These are phyloP conservation scores for Brettanomyces naardenensis DNA, from an alignment of 805 yeast genomes.

Conservation along the genomic window DNA sequence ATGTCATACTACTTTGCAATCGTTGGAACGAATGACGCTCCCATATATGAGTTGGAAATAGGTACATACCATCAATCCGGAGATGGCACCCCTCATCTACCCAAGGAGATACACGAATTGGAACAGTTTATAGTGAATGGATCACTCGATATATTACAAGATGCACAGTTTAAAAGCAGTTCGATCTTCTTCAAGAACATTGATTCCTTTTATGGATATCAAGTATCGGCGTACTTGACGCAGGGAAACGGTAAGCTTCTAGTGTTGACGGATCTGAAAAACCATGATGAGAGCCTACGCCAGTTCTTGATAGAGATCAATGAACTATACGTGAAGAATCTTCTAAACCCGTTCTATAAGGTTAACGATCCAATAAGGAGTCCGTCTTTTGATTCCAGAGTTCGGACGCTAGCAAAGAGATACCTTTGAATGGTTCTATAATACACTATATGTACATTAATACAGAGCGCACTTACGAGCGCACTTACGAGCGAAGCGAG, in stretches of 20 bases:
- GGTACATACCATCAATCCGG: conserved; percentile 64
- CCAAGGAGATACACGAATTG: conserved; percentile 65
- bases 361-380: conserved; percentile 68
- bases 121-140: conserved; percentile 86
- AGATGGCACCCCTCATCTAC: conserved; percentile 57
- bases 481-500: no score
- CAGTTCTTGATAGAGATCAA: conserved; percentile 81
- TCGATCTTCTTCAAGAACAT: conserved; percentile 65
- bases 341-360: conserved; percentile 80
- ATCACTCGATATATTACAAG: conserved; percentile 86
- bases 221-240: conserved; percentile 78
- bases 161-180: conserved; percentile 70
- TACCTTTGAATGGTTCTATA: conserved; percentile 44
- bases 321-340: conserved; percentile 79
- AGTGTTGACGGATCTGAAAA: conserved; percentile 53
- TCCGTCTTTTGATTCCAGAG: conserved; percentile 67
- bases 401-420: conserved; percentile 65
- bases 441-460: conserved; percentile 1
- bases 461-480: no score
- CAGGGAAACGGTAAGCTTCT: conserved; percentile 82
- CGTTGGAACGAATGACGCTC: conserved; percentile 79
- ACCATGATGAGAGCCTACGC: conserved; percentile 62
- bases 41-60: conserved; percentile 81
- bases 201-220: conserved; percentile 78
- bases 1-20: conserved; percentile 88